These are phyloP conservation scores for Triglochin maritima DNA, from an alignment of 106 monocot genomes.

Conservation along the genomic window DNA sequence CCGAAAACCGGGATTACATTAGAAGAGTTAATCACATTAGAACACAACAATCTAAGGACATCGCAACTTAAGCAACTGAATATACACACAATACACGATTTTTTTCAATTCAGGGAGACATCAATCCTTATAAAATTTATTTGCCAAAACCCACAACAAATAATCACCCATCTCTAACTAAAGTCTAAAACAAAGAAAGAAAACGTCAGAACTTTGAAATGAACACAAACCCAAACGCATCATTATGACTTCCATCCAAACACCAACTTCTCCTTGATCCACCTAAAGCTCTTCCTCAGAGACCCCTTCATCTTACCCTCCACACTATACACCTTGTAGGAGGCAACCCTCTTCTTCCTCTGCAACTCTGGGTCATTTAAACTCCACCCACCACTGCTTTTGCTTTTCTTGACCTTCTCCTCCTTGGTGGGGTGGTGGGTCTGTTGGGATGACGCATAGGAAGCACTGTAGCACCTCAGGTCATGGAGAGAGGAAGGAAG, in stretches of 20 bases:
- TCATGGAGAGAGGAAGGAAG: conserved; percentile 14
- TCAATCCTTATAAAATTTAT: no score
- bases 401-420: conserved; percentile 25
- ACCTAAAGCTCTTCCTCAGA: conserved; percentile 53
- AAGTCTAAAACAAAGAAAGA: neutral
- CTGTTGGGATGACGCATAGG: conserved; percentile 15
- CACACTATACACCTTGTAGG: conserved; percentile 57
- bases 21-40: no score
- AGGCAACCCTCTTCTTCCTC: conserved; percentile 64
- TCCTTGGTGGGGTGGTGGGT: neutral
- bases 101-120: no score
- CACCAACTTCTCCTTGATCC: conserved; percentile 48
- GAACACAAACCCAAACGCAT: conserved; percentile 42
- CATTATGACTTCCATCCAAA: conserved; percentile 5
- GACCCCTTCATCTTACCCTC: conserved; percentile 69
- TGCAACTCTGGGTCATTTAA: conserved; percentile 62
- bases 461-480: conserved; percentile 37
- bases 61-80: no score
- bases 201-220: neutral
- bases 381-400: conserved; percentile 23
- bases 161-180: no score
- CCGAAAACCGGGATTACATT: no score
- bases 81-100: no score
- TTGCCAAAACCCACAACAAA: no score
- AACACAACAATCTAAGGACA: no score